These are phyloP conservation scores for Lepidopterella palustris DNA, from an alignment of 495 filamentous ascomycete species.

Conservation along the genomic window DNA sequence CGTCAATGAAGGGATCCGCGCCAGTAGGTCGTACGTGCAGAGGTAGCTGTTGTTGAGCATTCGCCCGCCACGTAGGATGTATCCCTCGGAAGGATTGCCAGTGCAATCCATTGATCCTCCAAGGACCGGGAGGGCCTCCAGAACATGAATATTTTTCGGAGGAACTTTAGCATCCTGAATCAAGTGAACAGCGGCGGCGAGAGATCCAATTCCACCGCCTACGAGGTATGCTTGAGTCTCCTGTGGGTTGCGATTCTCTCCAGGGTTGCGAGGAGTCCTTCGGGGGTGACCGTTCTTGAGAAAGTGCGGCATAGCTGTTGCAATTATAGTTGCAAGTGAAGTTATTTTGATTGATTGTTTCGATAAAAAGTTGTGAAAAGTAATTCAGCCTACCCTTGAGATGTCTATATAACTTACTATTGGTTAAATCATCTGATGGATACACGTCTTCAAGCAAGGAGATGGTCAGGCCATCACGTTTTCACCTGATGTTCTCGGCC, in stretches of 20 bases:
- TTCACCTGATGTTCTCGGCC: too few relatives aligned
- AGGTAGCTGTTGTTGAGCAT: slow-evolving; percentile 39
- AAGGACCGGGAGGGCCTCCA: slow-evolving; percentile 33
- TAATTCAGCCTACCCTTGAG: background rate
- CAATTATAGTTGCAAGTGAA: background rate
- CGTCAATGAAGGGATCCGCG: slow-evolving; percentile 33
- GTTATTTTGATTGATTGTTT: background rate
- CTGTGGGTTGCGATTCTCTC: slow-evolving; percentile 28
- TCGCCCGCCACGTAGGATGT: slow-evolving; percentile 37
- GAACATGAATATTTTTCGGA: slow-evolving; percentile 39
- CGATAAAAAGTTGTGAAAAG: background rate
- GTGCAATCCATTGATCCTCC: slow-evolving; percentile 36
- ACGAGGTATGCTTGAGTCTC: slow-evolving; percentile 38
- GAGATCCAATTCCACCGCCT: slow-evolving; percentile 41
- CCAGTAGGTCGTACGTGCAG: slow-evolving; percentile 38
- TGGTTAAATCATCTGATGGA: background rate
- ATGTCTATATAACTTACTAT: background rate
- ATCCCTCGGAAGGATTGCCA: slow-evolving; percentile 38
- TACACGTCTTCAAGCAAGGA: background rate
- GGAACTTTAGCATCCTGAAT: slow-evolving; percentile 43
- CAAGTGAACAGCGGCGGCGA: slow-evolving; percentile 41
- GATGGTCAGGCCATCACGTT: background rate
- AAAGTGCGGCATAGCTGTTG: slow-evolving; percentile 6
- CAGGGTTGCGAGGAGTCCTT: slow-evolving; percentile 7
- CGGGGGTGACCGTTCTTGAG: slow-evolving; percentile 10